A percentile compares a stretch with the other conserved stretches of the same genome.
Conservation (phyloP, 495 filamentous ascomycete genomes). For the Podospora pseudopauciseta region DNA sequence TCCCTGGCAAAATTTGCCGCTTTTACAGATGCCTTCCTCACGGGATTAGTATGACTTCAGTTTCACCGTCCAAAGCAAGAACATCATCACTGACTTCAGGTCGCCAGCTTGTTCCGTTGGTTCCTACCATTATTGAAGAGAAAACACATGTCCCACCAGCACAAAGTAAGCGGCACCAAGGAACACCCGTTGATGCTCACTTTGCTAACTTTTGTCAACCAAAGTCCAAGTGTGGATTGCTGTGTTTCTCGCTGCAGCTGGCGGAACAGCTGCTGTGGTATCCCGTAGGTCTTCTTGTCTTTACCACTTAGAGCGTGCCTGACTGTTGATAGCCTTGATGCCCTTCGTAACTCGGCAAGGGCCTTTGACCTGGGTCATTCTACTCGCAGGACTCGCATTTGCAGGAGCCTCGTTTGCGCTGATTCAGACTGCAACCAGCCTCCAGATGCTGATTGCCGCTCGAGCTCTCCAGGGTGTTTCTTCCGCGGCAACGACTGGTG, state of each 20-base stretch:
- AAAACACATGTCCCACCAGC: conserved; percentile 12
- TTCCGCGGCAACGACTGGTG: conserved; percentile 21
- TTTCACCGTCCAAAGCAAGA: neutral
- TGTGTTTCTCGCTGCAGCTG: conserved; percentile 29
- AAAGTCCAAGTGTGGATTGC: conserved; percentile 29
- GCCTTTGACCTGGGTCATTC: conserved; percentile 12
- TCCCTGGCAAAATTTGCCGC: conserved; percentile 15
- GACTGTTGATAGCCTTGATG: conserved; percentile 21
- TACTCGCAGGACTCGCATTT: conserved; percentile 21
- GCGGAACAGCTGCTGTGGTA: conserved; percentile 26
- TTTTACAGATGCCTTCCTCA: conserved; percentile 9
- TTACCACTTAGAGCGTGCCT: neutral
- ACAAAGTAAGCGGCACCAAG: neutral
- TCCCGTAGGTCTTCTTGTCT: conserved; percentile 25
- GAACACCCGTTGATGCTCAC: conserved; percentile 1
- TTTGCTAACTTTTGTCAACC: neutral
- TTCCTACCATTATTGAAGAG: conserved; percentile 26
- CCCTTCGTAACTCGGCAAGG: conserved; percentile 23
- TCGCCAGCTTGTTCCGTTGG: conserved; percentile 21
- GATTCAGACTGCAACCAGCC: conserved; percentile 20
- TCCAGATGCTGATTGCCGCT: conserved; percentile 22
- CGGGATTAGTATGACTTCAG: neutral
- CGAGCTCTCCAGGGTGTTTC: conserved; percentile 29
- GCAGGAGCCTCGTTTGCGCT: conserved; percentile 23
- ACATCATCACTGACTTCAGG: neutral